phyloP scores from a whole-genome alignment of 176 grass and related monocot species.

The Hordeum vulgare region MorexV3_pseudomolecules_assembly NC_058522.1:320030809-320031308 shows the following conservation, averaged over 20 bases:
- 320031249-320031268: background rate
- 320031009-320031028: background rate
- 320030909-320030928: no score
- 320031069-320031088: background rate
- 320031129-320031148: background rate
- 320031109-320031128: background rate
- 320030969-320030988: no score
- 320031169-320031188: background rate
- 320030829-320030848: no score
- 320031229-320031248: background rate
- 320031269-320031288: background rate
- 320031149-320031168: background rate
- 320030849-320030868: no score
- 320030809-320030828: no score
- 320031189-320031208: background rate
- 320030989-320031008: no score
- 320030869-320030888: no score
- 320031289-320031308: background rate
- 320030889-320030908: no score
- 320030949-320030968: no score
- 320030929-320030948: no score
- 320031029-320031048: background rate
- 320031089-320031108: background rate
- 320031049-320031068: background rate
- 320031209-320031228: background rate